Conservation (phyloP, 1,284 basidiomycete species). For the Hemileia vastatrix region DNA sequence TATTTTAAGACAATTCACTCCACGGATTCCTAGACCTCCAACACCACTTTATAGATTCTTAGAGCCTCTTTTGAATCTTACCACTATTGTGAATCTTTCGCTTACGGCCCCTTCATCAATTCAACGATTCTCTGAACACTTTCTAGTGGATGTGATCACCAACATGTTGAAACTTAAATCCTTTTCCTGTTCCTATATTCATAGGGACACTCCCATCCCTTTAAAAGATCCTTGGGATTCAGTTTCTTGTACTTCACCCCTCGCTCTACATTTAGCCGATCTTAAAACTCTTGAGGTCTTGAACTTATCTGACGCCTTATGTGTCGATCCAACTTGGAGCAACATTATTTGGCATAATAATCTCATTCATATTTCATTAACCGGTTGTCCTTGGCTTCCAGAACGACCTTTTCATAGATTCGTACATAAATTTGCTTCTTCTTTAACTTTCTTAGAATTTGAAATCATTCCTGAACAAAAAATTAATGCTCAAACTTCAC, state of each 20-base stretch:
- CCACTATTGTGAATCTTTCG: not conserved
- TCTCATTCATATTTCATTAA: not conserved
- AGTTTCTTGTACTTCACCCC: not conserved
- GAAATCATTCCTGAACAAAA: no score
- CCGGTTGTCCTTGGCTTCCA: not conserved
- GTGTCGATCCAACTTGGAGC: slow-evolving; percentile 6
- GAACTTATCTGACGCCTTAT: not conserved
- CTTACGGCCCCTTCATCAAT: not conserved
- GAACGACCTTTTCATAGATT: not conserved
- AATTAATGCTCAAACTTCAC: no score
- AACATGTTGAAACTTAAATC: not conserved
- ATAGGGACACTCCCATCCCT: not conserved
- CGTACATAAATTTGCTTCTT: not conserved
- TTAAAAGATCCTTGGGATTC: not conserved
- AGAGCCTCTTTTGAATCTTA: not conserved
- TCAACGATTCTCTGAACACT: not conserved
- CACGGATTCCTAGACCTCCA: not conserved
- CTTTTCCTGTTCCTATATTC: slow-evolving; percentile 3
- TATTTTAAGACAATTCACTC: no score
- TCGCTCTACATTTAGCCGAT: not conserved
- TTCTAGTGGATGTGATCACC: slow-evolving; percentile 2
- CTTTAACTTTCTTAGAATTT: not conserved
- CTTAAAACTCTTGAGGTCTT: not conserved
- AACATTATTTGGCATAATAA: not conserved
- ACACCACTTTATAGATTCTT: not conserved